These are phyloP conservation scores for Amylostereum chailletii DNA, from an alignment of 1,284 basidiomycete genomes.

Conservation along the genomic window DNA sequence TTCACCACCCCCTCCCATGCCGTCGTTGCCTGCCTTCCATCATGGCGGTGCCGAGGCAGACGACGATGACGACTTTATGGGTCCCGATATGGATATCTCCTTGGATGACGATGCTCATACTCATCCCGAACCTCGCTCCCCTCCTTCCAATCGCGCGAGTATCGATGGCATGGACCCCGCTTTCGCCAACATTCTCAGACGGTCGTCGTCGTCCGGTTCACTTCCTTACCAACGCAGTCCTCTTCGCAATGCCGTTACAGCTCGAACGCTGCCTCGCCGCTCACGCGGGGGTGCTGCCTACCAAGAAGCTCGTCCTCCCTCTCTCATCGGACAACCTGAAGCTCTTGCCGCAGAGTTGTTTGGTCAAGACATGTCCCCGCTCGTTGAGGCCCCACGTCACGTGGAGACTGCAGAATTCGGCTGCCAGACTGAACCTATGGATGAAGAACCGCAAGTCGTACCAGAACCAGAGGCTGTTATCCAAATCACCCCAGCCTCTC, in stretches of 20 bases:
- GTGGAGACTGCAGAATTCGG: conserved; percentile 53
- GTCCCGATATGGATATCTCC: not conserved
- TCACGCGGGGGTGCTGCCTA: conserved; percentile 54
- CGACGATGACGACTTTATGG: conserved; percentile 19
- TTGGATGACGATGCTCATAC: not conserved
- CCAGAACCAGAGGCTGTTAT: conserved; percentile 16
- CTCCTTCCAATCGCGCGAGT: conserved; percentile 49
- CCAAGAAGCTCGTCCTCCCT: conserved; percentile 57
- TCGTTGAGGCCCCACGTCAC: conserved; percentile 22
- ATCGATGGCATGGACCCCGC: conserved; percentile 80
- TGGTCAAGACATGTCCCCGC: conserved; percentile 41
- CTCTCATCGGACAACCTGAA: conserved; percentile 60
- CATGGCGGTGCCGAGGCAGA: conserved; percentile 27
- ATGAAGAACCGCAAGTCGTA: conserved; percentile 25
- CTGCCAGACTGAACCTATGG: conserved; percentile 49
- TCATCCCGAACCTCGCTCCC: conserved; percentile 18
- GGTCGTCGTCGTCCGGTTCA: conserved; percentile 47
- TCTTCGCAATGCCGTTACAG: conserved; percentile 44
- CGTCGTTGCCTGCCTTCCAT: conserved; percentile 36
- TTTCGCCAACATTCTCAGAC: conserved; percentile 68
- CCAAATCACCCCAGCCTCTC: conserved; percentile 17
- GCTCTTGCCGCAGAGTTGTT: conserved; percentile 55
- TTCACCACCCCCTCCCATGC: conserved; percentile 40
- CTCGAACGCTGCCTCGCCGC: conserved; percentile 39
- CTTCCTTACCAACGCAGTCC: conserved; percentile 42